Evolutionary conservation across 1,139 yeast species (phyloP), one percentile per base, ranked within the genome.

Genomic region (Eremothecium gossypii): DNA sequence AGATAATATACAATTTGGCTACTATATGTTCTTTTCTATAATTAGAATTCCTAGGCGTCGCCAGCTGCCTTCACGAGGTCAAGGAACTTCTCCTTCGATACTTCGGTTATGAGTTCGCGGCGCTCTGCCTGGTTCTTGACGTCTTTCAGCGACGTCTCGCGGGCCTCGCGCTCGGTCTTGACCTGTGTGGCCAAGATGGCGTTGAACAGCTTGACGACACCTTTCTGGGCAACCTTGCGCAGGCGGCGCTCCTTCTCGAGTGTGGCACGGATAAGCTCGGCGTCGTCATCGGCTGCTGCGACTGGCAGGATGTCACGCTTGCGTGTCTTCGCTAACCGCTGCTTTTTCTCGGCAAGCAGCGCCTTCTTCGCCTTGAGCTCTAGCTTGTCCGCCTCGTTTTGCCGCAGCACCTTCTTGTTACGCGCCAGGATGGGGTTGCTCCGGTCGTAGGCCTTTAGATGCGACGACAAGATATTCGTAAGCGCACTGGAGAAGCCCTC

Each of bases 51-150:
- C 38, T 33, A 45, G 30, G 45, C 39, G 33, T 71, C 68, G 39
- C 83, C 93, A 8, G 95, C 94, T 38, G 87, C 81, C 61, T 85
- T 83, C 34, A 89, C 93, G 61, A 87, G 70, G 64, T 86, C 96
- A 62, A 89, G 73, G 57, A 89, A 89, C 62, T 79, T 83, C 57
- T 87, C 96, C 64, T 87, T 89, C 8, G 95, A 82, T 47, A 89
- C 74, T 55, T 87, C 96, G 39, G 76, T 78, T 58, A 83, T 77
- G 46, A 79, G 65, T 49, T 82, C 79, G 52, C 83, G 81, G 56
- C 72, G 73, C 43, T 67, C 66, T 28, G 63, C 55, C 50, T 64
- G 57, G 39, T 65, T 60, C 48, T 55, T 54, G 36, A 61, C 47
- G 49, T 55, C 55, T 44, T 70, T 64, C 43, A 64, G 56, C 23